A percentile compares a stretch with the other conserved stretches of the same genome.
Evolutionary conservation across 768 basidiomycete species (phyloP).

Genomic region (Serendipita vermifera): DNA sequence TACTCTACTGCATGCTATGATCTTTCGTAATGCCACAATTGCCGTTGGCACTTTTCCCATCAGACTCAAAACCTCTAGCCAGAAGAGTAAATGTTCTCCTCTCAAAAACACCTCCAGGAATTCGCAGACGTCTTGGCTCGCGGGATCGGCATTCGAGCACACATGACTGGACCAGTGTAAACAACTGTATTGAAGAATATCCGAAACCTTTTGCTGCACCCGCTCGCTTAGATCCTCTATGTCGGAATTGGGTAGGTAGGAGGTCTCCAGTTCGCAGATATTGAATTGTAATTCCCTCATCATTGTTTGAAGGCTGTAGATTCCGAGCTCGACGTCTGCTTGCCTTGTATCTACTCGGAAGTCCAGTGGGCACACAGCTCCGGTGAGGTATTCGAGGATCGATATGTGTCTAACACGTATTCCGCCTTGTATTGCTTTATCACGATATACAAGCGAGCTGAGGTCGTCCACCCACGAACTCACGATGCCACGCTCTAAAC

Average conservation of each 20-base stretch:
- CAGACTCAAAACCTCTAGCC: neutral
- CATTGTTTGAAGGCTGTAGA: neutral
- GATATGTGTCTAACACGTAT: neutral
- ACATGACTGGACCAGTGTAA: neutral
- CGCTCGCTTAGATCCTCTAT: neutral
- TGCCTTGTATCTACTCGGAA: neutral
- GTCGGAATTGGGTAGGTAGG: neutral
- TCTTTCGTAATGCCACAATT: neutral
- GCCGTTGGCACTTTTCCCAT: neutral
- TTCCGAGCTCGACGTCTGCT: neutral
- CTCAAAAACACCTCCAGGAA: neutral
- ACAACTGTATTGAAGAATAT: neutral
- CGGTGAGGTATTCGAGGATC: neutral
- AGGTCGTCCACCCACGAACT: neutral
- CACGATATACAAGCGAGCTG: neutral
- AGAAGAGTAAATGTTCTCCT: neutral
- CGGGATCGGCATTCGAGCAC: neutral
- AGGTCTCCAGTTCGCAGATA: neutral
- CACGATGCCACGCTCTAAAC: neutral
- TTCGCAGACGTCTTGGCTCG: neutral
- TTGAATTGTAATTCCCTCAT: neutral
- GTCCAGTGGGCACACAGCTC: neutral
- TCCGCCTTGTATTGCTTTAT: neutral
- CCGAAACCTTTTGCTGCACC: neutral
- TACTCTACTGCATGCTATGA: neutral